These are phyloP conservation scores for Phialemonium atrogriseum DNA, from an alignment of 2,329 filamentous ascomycete species.

Conservation along the genomic window DNA sequence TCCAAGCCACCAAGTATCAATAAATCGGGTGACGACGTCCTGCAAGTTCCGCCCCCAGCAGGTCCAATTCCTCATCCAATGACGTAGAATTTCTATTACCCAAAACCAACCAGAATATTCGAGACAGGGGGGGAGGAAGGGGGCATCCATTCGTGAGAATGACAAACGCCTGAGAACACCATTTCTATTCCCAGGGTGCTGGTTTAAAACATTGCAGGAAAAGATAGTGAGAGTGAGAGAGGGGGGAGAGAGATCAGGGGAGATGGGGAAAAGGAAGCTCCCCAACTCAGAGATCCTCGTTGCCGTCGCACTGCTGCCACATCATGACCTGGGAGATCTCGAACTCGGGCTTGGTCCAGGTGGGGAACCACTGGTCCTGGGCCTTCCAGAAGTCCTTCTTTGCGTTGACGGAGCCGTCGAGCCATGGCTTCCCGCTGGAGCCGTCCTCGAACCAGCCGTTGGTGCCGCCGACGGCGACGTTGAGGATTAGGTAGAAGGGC, in stretches of 20 bases:
- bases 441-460: conserved; percentile 82
- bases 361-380: conserved; percentile 56
- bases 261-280: conserved; percentile 1
- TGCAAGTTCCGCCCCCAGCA: no score
- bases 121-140: no score
- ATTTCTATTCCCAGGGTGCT: conserved; percentile 1
- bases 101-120: no score
- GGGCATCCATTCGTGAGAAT: no score
- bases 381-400: conserved; percentile 71
- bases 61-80: no score
- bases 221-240: conserved; percentile 5
- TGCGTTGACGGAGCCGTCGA: conserved; percentile 58
- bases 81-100: no score
- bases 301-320: conserved; percentile 59
- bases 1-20: no score
- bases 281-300: conserved; percentile 37
- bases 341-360: conserved; percentile 63
- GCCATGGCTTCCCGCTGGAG: conserved; percentile 67
- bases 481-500: conserved; percentile 67
- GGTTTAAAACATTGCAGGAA: conserved; percentile 1
- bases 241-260: conserved; percentile 3
- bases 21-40: no score
- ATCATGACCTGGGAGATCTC: conserved; percentile 63
- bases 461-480: conserved; percentile 66
- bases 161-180: conserved; percentile 1